Percentiles rank a stretch among this genome's conserved stretches.
Evolutionary conservation across 78 protist species (phyloP).

Genomic region (Andalucia godoyi): DNA sequence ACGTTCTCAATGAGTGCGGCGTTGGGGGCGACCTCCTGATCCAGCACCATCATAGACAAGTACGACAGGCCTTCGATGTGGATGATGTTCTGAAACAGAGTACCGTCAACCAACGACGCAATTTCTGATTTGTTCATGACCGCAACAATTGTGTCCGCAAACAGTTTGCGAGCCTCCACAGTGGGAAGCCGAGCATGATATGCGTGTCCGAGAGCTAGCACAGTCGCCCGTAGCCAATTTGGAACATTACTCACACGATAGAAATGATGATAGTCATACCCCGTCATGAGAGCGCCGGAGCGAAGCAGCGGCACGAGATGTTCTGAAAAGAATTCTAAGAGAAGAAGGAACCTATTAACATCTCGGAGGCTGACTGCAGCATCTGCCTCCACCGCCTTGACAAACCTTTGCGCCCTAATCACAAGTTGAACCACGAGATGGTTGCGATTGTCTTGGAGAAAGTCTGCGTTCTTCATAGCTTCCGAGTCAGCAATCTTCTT

Average conservation of each 20-base stretch:
- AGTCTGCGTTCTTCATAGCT: background rate
- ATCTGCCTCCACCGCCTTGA: background rate
- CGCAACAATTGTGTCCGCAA: background rate
- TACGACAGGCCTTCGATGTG: background rate
- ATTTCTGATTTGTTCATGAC: no score
- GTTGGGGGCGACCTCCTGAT: constrained; percentile 29
- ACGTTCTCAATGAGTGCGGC: constrained; percentile 48
- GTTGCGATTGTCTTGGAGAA: background rate
- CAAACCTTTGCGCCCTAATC: background rate
- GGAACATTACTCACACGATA: no score
- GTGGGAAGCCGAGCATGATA: no score
- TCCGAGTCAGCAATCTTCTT: background rate
- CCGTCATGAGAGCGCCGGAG: no score
- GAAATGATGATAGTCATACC: no score
- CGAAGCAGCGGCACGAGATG: no score
- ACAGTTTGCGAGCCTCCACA: no score
- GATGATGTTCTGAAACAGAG: background rate
- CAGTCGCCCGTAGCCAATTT: no score
- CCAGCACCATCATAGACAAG: background rate
- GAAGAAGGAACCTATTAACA: constrained; percentile 1
- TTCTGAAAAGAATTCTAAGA: constrained; percentile 1
- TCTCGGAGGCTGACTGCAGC: constrained; percentile 25
- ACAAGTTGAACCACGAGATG: background rate
- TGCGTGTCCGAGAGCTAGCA: no score
- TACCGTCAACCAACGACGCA: no score